These are phyloP conservation scores for Exophiala aquamarina DNA, from an alignment of 2,329 filamentous ascomycete species.

Conservation along the genomic window DNA sequence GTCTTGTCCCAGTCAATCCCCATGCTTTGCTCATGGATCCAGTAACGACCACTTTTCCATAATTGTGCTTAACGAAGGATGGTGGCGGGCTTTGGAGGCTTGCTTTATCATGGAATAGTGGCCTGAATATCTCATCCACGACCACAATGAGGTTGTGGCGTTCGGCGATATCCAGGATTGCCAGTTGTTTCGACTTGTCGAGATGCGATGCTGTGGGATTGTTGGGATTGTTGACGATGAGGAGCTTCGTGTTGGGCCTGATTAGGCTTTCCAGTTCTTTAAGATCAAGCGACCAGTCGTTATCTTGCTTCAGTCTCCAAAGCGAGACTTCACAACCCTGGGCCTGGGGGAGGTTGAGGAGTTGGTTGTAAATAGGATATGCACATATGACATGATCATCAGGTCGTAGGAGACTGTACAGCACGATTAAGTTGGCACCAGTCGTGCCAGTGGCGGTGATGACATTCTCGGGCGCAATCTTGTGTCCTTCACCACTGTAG, in stretches of 20 bases:
- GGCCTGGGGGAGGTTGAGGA: conserved; percentile 72
- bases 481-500: conserved; percentile 19
- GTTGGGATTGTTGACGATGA: conserved; percentile 73
- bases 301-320: conserved; percentile 67
- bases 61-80: conserved; percentile 47
- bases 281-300: conserved; percentile 67
- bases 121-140: conserved; percentile 81
- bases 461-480: conserved; percentile 60
- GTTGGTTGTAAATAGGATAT: conserved; percentile 83
- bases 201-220: conserved; percentile 77
- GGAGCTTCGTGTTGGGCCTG: conserved; percentile 49
- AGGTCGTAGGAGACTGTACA: conserved; percentile 68
- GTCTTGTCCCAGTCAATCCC: conserved; percentile 74
- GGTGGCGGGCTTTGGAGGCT: conserved; percentile 49
- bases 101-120: conserved; percentile 69
- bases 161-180: conserved; percentile 64
- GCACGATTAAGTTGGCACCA: conserved; percentile 72
- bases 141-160: conserved; percentile 66
- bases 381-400: conserved; percentile 84
- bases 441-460: conserved; percentile 80
- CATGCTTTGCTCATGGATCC: conserved; percentile 87
- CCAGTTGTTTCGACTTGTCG: conserved; percentile 57
- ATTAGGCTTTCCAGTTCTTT: conserved; percentile 66
- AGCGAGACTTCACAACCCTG: conserved; percentile 75
- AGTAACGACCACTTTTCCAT: conserved; percentile 69